A percentile compares a stretch with the other conserved stretches of the same genome.
phyloP scores from a whole-genome alignment of 192 early-diverging fungal species.

The Phlyctochytrium arcticum region DNA sequence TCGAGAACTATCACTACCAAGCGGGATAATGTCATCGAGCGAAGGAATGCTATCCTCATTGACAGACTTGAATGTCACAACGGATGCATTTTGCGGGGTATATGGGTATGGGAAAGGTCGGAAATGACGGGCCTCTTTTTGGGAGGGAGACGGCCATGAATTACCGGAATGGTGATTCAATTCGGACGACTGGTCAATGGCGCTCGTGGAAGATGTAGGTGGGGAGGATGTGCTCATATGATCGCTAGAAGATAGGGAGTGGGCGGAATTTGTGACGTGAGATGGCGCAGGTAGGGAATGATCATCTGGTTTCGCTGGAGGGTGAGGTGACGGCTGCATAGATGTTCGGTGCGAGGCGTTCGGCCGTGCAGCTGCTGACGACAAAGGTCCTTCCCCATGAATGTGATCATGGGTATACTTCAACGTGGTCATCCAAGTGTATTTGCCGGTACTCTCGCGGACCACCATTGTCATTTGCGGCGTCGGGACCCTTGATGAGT shows the following conservation, averaged over 20 bases:
- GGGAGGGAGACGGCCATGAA: neutral
- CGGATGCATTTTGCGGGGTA: slow-evolving; percentile 11
- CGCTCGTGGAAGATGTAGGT: neutral
- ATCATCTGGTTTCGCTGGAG: no score
- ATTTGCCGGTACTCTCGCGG: slow-evolving; percentile 68
- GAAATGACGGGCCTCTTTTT: neutral
- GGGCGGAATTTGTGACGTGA: neutral
- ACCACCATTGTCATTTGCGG: slow-evolving; percentile 57
- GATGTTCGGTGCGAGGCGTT: no score
- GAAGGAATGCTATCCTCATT: slow-evolving; percentile 32
- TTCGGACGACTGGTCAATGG: neutral
- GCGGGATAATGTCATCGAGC: slow-evolving; percentile 8
- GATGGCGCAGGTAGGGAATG: no score
- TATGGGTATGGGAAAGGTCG: slow-evolving; percentile 21
- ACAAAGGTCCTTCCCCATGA: neutral
- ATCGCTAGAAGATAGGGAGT: no score
- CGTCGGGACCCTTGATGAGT: neutral
- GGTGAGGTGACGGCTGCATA: no score
- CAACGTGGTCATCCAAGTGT: slow-evolving; percentile 60
- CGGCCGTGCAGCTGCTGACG: neutral
- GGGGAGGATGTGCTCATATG: no score
- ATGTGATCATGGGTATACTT: slow-evolving; percentile 47
- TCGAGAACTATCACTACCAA: neutral
- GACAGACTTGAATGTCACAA: slow-evolving; percentile 11
- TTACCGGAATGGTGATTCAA: neutral